Evolutionary conservation across 352 stramenopile genomes (phyloP).

Genomic region (Bremia lactucae): DNA sequence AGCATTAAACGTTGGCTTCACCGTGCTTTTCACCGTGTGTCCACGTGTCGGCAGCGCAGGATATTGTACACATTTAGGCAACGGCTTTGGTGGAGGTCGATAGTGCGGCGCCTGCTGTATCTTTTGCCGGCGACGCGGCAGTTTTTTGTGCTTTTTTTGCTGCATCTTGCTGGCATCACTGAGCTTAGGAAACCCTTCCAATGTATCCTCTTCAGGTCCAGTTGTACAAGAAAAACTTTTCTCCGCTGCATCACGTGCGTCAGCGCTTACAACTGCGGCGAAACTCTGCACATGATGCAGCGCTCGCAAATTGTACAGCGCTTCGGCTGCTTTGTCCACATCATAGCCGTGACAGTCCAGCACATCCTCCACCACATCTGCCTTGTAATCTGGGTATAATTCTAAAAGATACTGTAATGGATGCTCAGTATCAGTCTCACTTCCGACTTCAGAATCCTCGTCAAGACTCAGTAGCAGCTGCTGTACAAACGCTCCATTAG

Average conservation of each 20-base stretch:
- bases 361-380: conserved; percentile 52
- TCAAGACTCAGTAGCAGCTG: conserved; percentile 44
- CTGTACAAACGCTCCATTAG: conserved; percentile 53
- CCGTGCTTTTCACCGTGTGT: conserved; percentile 7
- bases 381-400: conserved; percentile 45
- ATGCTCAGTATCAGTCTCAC: conserved; percentile 29
- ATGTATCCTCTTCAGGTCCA: conserved; percentile 29
- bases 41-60: conserved; percentile 11
- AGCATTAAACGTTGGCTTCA: conserved; percentile 12
- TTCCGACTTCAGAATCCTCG: conserved; percentile 15
- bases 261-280: conserved; percentile 34
- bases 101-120: conserved; percentile 14
- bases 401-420: conserved; percentile 40
- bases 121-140: conserved; percentile 21
- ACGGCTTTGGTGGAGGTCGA: conserved; percentile 22
- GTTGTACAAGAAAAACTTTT: conserved; percentile 15
- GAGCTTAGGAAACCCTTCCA: conserved; percentile 46
- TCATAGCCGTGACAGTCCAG: conserved; percentile 49
- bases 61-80: conserved; percentile 11
- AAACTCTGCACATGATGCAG: conserved; percentile 54
- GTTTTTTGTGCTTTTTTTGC: conserved; percentile 21
- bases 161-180: conserved; percentile 19
- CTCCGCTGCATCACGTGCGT: conserved; percentile 9
- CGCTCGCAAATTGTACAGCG: conserved; percentile 44
- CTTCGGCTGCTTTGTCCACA: conserved; percentile 36